phyloP scores from a whole-genome alignment of 345 rosid species.

The Eutrema heterophyllum region DNA sequence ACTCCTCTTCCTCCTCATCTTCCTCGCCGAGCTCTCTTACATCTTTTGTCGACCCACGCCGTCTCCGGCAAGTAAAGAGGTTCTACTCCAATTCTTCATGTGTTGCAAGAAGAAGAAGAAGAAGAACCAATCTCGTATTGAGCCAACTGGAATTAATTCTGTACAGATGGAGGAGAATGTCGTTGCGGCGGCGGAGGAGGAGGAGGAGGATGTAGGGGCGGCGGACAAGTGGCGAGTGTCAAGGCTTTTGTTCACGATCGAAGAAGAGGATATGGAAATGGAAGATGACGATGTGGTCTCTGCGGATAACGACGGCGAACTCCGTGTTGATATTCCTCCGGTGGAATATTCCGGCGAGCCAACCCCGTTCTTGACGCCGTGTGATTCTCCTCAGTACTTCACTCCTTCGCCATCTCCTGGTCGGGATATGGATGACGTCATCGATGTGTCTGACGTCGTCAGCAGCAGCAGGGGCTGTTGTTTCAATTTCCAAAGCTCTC shows the following conservation, averaged over 20 bases:
- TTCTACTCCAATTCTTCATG: constrained; percentile 18
- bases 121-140: constrained; percentile 22
- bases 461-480: neutral
- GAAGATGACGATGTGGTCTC: constrained; percentile 1
- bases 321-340: neutral
- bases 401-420: constrained; percentile 35
- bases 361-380: constrained; percentile 32
- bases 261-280: constrained; percentile 28
- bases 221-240: constrained; percentile 28
- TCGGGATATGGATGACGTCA: constrained; percentile 21
- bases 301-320: neutral
- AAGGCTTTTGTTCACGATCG: constrained; percentile 29
- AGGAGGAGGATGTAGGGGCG: neutral
- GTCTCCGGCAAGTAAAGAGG: constrained; percentile 25
- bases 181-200: neutral
- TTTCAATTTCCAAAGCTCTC: constrained; percentile 6
- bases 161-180: neutral
- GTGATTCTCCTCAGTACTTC: constrained; percentile 28
- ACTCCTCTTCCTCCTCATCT: constrained; percentile 20
- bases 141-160: constrained; percentile 21
- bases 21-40: constrained; percentile 27
- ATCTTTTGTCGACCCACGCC: constrained; percentile 23
- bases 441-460: constrained; percentile 14
- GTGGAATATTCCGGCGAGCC: constrained; percentile 21
- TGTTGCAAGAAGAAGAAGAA: constrained; percentile 21